Base-by-base conservation (phyloP, 257 asterid genomes). In the Nicotiana tabacum region DNA sequence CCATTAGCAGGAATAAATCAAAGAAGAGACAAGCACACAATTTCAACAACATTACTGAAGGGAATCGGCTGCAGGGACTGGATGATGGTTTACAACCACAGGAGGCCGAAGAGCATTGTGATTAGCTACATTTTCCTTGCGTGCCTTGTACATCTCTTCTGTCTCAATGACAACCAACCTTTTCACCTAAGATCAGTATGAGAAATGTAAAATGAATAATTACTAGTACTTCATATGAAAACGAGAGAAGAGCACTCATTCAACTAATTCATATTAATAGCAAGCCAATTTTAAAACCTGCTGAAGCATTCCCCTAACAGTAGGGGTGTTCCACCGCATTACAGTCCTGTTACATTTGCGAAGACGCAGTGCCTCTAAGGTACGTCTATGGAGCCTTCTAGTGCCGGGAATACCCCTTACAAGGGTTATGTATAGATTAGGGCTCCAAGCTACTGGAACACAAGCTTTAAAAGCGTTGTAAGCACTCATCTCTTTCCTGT, bases 401-500 rank as follows among this genome's bases (percentile, higher is more conserved):
- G 99, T 96, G 2, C 99, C 99, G 6, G 99, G 98, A 21, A 92
- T 93, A 16, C 99, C 99, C 87, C 99, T 94, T 66, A 96, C 99
- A 81, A 94, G 95, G 30, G 99, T 96, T 65, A 96, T 85, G 87
- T 94, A 93, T 9, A 96, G 89, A 85, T 92, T 91, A 33, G 91
- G 90, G 87, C 99, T 96, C 99, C 99, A 96, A 33, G 97, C 95
- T 5, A 96, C 88, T 1, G 97, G 96, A 83, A 89, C 91, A 77
- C 87, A 90, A 5, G 99, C 91, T 91, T 92, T 96, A 33, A 92
- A 96, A 57, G 95, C 96, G 7, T 89, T 92, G 90, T 86, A 96
- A 67, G 96, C 97, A 83, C 97, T 96, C 99, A 96, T 95, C 82
- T 83, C 86, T 78, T 79, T 77, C 82, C 67, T 46, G 17, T 51